Conservation (phyloP, 2,329 filamentous ascomycete genomes). For the Ceratocystis eucalypticola region DNA sequence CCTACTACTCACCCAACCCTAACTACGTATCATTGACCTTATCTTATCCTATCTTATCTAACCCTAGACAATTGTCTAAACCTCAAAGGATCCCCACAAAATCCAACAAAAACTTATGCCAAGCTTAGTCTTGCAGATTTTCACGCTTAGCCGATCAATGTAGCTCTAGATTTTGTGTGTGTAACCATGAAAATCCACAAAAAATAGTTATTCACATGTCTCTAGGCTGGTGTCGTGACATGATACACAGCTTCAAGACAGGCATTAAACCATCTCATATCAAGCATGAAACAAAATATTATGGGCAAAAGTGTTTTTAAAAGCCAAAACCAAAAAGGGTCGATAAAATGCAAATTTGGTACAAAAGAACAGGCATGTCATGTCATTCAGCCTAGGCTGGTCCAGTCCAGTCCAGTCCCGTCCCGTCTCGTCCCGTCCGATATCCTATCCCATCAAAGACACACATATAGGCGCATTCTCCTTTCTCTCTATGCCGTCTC, state of each 20-base stretch:
- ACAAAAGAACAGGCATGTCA: conserved; percentile 16
- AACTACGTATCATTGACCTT: background rate
- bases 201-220: background rate
- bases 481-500: background rate
- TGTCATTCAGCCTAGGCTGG: background rate
- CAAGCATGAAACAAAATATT: too few species aligned
- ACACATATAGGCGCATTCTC: conserved; percentile 3
- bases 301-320: too few species aligned
- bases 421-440: conserved; percentile 4
- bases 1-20: background rate
- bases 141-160: background rate
- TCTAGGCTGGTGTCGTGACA: background rate
- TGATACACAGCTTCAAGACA: conserved; percentile 2
- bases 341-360: conserved; percentile 19
- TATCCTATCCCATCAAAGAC: conserved; percentile 15
- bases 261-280: too few species aligned
- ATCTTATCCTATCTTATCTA: background rate
- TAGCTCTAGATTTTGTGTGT: background rate
- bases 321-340: conserved; percentile 15
- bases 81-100: conserved; percentile 3
- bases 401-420: background rate
- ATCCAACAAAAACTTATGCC: background rate
- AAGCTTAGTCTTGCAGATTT: background rate
- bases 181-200: conserved; percentile 7
- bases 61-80: background rate